Evolutionary conservation across 2,329 filamentous ascomycete genomes (phyloP).

Genomic region (Phialocephala subalpina): DNA sequence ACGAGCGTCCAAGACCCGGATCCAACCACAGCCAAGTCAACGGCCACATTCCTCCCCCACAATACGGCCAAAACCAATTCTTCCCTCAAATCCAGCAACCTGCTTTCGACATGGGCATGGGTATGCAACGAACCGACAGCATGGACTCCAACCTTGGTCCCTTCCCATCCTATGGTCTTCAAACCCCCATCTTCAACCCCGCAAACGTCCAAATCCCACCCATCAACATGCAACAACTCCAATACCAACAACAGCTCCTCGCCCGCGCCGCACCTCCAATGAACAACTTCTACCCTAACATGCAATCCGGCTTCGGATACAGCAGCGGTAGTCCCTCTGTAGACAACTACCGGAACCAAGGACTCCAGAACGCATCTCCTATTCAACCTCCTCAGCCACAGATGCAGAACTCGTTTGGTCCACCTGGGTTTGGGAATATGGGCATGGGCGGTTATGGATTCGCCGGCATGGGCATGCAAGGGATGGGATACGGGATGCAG

Average conservation of each 20-base stretch:
- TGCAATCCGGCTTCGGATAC: constrained; percentile 65
- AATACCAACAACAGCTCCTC: constrained; percentile 67
- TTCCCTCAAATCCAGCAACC: constrained; percentile 57
- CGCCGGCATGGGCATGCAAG: constrained; percentile 56
- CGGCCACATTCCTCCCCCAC: constrained; percentile 50
- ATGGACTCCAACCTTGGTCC: constrained; percentile 58
- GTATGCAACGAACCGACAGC: constrained; percentile 60
- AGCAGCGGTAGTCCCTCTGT: constrained; percentile 55
- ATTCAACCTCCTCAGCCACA: constrained; percentile 51
- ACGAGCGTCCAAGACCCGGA: constrained; percentile 61
- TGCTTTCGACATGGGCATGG: constrained; percentile 60
- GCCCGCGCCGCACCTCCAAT: constrained; percentile 59
- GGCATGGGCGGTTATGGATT: constrained; percentile 54
- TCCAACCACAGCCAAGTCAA: constrained; percentile 60
- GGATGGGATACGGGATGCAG: constrained; percentile 59
- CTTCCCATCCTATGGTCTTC: constrained; percentile 60
- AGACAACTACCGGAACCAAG: constrained; percentile 64
- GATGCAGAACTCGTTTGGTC: constrained; percentile 55
- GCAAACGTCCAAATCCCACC: constrained; percentile 55
- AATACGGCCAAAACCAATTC: constrained; percentile 56
- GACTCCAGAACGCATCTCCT: constrained; percentile 57
- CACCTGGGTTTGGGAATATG: constrained; percentile 58
- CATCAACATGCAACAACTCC: constrained; percentile 60
- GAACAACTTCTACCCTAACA: constrained; percentile 63
- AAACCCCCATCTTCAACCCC: constrained; percentile 60